These are phyloP conservation scores for Urostyla sp. DNA, from an alignment of 73 alveolate genomes.

Conservation along the genomic window DNA sequence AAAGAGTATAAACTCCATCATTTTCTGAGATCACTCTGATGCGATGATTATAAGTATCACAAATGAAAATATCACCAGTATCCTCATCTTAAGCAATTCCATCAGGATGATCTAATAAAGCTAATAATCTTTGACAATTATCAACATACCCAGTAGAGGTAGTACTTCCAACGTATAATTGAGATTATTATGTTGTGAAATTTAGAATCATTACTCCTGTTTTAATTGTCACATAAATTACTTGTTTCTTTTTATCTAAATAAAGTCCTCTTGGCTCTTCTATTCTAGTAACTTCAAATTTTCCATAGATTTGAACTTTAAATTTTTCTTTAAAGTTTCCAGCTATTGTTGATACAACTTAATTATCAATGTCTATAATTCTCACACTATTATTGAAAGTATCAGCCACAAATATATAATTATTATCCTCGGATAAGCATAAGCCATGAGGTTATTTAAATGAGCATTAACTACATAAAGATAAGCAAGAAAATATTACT, in stretches of 20 bases:
- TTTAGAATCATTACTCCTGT: slow-evolving; percentile 18
- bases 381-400: slow-evolving; percentile 44
- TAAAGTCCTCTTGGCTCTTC: slow-evolving; percentile 61
- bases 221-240: slow-evolving; percentile 21
- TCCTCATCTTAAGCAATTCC: slow-evolving; percentile 15
- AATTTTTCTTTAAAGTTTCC: slow-evolving; percentile 19
- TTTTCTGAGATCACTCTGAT: slow-evolving; percentile 19
- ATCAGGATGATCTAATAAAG: slow-evolving; percentile 60
- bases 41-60: slow-evolving; percentile 57
- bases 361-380: slow-evolving; percentile 40
- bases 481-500: slow-evolving; percentile 16
- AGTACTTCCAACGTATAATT: slow-evolving; percentile 4
- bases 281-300: slow-evolving; percentile 14
- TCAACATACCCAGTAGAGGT: slow-evolving; percentile 36
- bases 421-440: slow-evolving; percentile 43
- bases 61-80: slow-evolving; percentile 1
- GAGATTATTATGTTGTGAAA: slow-evolving; percentile 2
- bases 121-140: neutral
- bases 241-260: slow-evolving; percentile 22
- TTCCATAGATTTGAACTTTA: neutral
- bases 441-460: slow-evolving; percentile 52
- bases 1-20: slow-evolving; percentile 28
- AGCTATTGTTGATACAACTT: slow-evolving; percentile 47
- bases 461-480: slow-evolving; percentile 39
- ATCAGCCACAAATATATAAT: slow-evolving; percentile 57